phyloP scores from a whole-genome alignment of 257 asterid genomes.

The Dorcoceras hygrometricum region DNA sequence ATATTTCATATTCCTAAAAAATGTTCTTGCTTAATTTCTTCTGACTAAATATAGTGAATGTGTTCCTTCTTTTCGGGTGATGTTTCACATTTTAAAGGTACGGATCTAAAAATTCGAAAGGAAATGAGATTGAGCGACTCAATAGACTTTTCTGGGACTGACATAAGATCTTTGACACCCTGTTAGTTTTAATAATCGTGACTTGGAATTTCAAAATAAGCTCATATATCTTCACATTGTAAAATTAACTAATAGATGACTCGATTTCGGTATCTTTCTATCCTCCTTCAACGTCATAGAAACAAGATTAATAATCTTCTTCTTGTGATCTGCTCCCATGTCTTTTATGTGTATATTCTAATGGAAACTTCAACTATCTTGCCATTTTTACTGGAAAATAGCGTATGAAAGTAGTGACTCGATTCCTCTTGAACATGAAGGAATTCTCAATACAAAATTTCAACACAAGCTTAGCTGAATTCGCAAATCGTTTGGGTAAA shows the following conservation, averaged over 20 bases:
- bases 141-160: not conserved
- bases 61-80: not conserved
- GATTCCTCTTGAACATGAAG: constrained; percentile 57
- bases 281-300: not conserved
- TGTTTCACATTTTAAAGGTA: not conserved
- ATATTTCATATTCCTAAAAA: not conserved
- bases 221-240: not conserved
- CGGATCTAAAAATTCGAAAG: not conserved
- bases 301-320: constrained; percentile 10
- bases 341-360: not conserved
- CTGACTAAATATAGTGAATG: not conserved
- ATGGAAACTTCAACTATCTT: constrained; percentile 1
- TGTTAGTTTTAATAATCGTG: not conserved
- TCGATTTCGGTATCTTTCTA: not conserved
- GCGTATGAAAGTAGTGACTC: constrained; percentile 25
- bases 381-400: constrained; percentile 20
- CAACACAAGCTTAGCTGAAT: constrained; percentile 58
- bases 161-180: not conserved
- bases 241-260: not conserved
- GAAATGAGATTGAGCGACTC: not conserved
- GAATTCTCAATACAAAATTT: constrained; percentile 73
- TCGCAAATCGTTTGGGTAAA: constrained; percentile 46
- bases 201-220: not conserved
- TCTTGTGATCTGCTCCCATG: not conserved
- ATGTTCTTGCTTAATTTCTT: not conserved